phyloP scores from a whole-genome alignment of 345 rosid genomes.

The Pelargonium nanum region DNA sequence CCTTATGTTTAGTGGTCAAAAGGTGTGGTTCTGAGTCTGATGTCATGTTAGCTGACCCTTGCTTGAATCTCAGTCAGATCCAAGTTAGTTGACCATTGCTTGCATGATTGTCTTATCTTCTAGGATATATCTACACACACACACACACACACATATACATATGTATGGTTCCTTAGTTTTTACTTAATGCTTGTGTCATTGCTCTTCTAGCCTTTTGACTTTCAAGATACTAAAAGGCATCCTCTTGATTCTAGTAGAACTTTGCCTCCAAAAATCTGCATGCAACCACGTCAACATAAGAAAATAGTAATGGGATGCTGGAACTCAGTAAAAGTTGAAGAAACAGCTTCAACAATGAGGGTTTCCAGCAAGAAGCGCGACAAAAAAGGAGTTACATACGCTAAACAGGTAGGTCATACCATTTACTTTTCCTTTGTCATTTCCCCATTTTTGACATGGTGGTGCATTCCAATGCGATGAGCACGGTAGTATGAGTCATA shows the following conservation, averaged over 20 bases:
- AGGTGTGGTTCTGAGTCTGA: no score
- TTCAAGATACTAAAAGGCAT: neutral
- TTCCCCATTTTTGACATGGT: neutral
- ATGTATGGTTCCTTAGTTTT: neutral
- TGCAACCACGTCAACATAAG: conserved; percentile 20
- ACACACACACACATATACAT: neutral
- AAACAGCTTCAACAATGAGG: conserved; percentile 14
- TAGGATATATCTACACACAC: no score
- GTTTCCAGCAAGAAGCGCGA: conserved; percentile 14
- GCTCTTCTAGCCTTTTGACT: conserved; percentile 1
- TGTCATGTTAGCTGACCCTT: no score
- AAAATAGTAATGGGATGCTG: conserved; percentile 48
- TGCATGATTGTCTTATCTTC: neutral
- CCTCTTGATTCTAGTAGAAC: conserved; percentile 32
- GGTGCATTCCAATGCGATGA: neutral
- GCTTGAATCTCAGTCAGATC: no score
- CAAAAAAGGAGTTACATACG: conserved; percentile 23
- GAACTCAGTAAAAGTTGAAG: conserved; percentile 44
- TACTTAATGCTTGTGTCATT: neutral
- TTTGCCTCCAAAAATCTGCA: conserved; percentile 17
- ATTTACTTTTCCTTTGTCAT: neutral
- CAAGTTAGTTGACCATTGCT: neutral
- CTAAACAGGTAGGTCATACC: conserved; percentile 27
- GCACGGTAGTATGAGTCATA: neutral
- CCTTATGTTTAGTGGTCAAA: no score